These are phyloP conservation scores for Plasmodium falciparum DNA, from an alignment of 169 alveolate species.

Conservation along the genomic window DNA sequence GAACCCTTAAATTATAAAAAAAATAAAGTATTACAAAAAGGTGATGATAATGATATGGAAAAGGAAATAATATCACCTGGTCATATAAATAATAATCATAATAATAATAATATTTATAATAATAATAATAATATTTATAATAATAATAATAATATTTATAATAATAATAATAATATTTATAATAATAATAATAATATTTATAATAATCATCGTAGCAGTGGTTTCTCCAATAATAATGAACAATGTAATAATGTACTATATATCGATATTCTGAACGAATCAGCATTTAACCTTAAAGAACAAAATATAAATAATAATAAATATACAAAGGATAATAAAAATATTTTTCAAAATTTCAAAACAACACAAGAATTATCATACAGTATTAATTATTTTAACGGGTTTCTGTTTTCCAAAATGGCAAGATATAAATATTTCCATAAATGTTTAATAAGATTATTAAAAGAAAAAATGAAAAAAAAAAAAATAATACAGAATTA, in stretches of 20 bases:
- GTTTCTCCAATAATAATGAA: not conserved
- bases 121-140: too few relatives aligned
- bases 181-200: not conserved
- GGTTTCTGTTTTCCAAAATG: conserved; percentile 68
- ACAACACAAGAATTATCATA: conserved; percentile 42
- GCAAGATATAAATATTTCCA: conserved; percentile 72
- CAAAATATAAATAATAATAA: conserved; percentile 17
- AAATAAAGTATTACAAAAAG: too few relatives aligned
- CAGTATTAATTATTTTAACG: conserved; percentile 51
- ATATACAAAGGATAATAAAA: conserved; percentile 4
- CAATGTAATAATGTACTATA: conserved; percentile 37
- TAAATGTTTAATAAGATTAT: conserved; percentile 60
- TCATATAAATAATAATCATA: too few relatives aligned
- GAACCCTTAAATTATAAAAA: too few relatives aligned
- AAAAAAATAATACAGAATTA: not conserved
- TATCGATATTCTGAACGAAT: conserved; percentile 63
- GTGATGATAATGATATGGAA: too few relatives aligned
- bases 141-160: not conserved
- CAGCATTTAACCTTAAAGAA: conserved; percentile 60
- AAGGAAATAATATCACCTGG: too few relatives aligned
- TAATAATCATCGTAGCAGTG: not conserved
- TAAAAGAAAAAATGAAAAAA: conserved; percentile 38
- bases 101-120: too few relatives aligned
- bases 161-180: not conserved
- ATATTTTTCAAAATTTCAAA: conserved; percentile 44